Conservation (phyloP, 768 basidiomycete species). For the Pisolithus sp. region DNA sequence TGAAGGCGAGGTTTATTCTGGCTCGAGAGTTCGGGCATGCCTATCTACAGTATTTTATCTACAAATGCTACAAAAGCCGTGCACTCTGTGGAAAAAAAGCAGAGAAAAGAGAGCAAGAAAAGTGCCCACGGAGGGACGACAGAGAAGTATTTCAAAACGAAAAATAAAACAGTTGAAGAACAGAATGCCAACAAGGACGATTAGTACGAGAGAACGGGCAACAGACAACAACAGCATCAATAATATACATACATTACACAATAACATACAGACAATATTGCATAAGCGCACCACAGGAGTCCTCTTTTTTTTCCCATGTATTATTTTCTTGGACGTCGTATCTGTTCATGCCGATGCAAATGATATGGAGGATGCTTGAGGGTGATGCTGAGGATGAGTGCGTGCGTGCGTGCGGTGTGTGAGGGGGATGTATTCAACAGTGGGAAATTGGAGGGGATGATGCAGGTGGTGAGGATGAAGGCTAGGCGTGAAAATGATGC, state of each 20-base stretch:
- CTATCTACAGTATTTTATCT: too few species aligned
- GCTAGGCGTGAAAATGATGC: background rate
- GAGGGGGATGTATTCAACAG: background rate
- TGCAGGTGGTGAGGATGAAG: background rate
- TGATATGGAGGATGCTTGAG: background rate
- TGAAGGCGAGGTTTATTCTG: too few species aligned
- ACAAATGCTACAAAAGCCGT: too few species aligned
- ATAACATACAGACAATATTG: slow-evolving; percentile 23
- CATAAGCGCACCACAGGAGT: background rate
- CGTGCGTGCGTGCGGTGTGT: background rate
- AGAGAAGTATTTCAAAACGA: background rate
- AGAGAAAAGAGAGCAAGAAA: background rate
- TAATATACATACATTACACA: slow-evolving; percentile 26
- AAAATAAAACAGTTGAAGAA: background rate
- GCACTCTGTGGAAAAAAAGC: too few species aligned
- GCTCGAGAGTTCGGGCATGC: too few species aligned
- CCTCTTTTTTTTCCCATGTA: background rate
- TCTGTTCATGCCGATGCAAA: background rate
- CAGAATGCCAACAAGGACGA: background rate
- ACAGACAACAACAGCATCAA: slow-evolving; percentile 1
- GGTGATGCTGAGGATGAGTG: background rate
- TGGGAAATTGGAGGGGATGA: background rate
- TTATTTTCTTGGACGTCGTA: slow-evolving; percentile 1
- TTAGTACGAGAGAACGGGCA: background rate
- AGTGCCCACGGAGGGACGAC: too few species aligned